Conservation (phyloP, 805 yeast species). For the Saccharomycodes ludwigii region DNA sequence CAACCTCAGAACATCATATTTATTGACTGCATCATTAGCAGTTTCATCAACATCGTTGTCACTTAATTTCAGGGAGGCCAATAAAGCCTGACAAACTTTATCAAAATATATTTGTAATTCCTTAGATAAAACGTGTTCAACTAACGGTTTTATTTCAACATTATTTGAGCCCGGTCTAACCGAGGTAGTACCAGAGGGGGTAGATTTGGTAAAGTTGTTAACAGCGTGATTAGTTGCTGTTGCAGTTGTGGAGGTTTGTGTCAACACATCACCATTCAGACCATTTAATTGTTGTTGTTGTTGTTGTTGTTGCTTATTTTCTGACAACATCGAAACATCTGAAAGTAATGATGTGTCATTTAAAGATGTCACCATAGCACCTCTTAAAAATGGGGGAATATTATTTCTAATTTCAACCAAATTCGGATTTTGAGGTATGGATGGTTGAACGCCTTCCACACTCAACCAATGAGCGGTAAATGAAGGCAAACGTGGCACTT, state of each 20-base stretch:
- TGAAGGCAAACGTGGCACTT: constrained; percentile 83
- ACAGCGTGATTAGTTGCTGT: constrained; percentile 5
- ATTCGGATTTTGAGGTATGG: constrained; percentile 89
- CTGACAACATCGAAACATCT: too few species aligned
- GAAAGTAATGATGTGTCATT: constrained; percentile 30
- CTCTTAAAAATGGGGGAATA: constrained; percentile 68
- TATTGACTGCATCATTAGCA: constrained; percentile 13
- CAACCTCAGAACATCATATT: constrained; percentile 34
- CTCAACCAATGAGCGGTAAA: constrained; percentile 97
- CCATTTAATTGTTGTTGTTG: constrained; percentile 1
- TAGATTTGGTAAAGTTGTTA: constrained; percentile 7
- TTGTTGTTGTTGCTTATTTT: too few species aligned
- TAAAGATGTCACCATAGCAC: constrained; percentile 62
- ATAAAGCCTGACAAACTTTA: constrained; percentile 68
- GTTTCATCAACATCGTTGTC: constrained; percentile 32
- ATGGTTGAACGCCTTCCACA: constrained; percentile 96
- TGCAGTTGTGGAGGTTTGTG: constrained; percentile 19
- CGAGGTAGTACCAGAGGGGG: constrained; percentile 19
- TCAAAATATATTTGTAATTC: constrained; percentile 91
- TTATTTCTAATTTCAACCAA: constrained; percentile 58
- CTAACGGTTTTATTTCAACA: constrained; percentile 71
- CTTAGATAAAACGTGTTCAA: constrained; percentile 87
- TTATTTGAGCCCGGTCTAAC: constrained; percentile 32
- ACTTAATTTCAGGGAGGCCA: too few species aligned
- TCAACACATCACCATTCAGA: too few species aligned